phyloP scores from a whole-genome alignment of 257 asterid genomes.

The Lithospermum erythrorhizon region DNA sequence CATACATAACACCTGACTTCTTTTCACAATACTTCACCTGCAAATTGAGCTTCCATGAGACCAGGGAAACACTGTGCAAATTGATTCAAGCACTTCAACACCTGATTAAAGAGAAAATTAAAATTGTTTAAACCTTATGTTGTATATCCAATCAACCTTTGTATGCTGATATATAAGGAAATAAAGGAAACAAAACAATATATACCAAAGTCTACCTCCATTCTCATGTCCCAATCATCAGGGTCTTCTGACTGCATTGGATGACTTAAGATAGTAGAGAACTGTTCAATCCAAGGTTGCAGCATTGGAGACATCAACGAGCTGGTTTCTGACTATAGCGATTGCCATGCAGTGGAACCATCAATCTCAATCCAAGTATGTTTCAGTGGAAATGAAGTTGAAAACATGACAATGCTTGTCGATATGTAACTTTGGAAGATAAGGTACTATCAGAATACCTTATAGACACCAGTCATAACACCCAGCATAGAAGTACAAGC shows the following conservation, averaged over 20 bases:
- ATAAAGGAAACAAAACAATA: neutral
- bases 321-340: slow-evolving; percentile 59
- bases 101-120: slow-evolving; percentile 30
- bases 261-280: slow-evolving; percentile 44
- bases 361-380: neutral
- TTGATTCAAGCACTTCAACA: slow-evolving; percentile 88
- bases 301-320: slow-evolving; percentile 70
- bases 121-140: neutral
- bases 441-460: slow-evolving; percentile 35
- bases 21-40: slow-evolving; percentile 29
- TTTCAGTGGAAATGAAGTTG: neutral
- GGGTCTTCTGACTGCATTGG: slow-evolving; percentile 97
- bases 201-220: slow-evolving; percentile 57
- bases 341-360: neutral
- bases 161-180: neutral
- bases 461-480: slow-evolving; percentile 74
- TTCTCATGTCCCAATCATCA: slow-evolving; percentile 90
- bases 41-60: slow-evolving; percentile 55
- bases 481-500: slow-evolving; percentile 77
- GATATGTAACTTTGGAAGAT: neutral
- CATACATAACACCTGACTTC: neutral
- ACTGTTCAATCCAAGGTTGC: slow-evolving; percentile 83
- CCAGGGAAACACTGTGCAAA: slow-evolving; percentile 69
- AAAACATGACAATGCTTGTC: neutral
- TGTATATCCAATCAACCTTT: neutral